Evolutionary conservation across 805 yeast species (phyloP), one percentile per base, ranked within the genome.

Genomic region (Candida morakotiae): DNA sequence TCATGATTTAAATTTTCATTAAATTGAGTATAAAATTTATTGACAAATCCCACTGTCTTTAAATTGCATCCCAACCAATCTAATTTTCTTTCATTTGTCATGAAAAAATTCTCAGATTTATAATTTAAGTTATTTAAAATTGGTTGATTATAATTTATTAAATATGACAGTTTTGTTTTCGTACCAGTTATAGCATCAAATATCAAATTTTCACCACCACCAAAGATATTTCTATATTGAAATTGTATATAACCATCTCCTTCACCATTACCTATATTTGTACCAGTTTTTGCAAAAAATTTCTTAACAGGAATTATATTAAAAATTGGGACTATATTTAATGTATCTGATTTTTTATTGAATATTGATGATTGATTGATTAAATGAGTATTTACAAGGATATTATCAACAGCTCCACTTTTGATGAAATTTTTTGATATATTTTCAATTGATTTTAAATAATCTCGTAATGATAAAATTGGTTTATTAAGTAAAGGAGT

Each of bases 251-350:
- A 88, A 1, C 97, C 98, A 53, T 86, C 93, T 21, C 97, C 98
- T 64, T 93, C 98, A 22, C 95, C 95, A 54, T 93, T 91, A 2
- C 98, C 98, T 6, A 93, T 77, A 58, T 88, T 89, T 2, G 98
- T 93, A 3, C 99, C 99, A 1, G 97, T 86, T 49, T 84, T 85
- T 37, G 95, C 89, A 42, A 75, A 72, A 49, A 88, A 83, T 46
- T 75, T 73, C 48, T 87, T 87, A 3, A 74, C 74, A 0, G 91
- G 89, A 4, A 57, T 28, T 3, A 62, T 39, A 35, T 62, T 62
- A 48, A 66, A 62, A 2, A 62, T 54, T 2, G 73, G 71, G 2
- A 61, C 59, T 16, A 69, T 39, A 30, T 49, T 51, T 46, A 35
- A 21, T 54, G 45, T 11, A 56, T 55, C 13, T 34, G 42, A 31